phyloP scores from a whole-genome alignment of 1,284 basidiomycete species.

The Takashimella koratensis region DNA sequence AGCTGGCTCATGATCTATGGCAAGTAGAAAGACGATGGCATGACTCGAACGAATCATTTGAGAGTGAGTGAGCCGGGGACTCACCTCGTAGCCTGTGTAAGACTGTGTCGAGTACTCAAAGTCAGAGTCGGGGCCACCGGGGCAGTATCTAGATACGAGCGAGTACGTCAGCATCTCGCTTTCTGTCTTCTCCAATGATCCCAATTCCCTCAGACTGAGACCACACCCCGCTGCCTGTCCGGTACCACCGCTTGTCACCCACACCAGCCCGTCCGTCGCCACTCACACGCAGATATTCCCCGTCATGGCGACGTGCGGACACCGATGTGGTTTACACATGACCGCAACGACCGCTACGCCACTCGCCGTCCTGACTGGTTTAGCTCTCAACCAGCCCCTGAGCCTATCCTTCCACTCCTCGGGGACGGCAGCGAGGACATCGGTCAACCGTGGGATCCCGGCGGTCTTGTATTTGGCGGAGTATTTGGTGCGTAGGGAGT shows the following conservation, averaged over 20 bases:
- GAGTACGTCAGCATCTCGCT: not conserved
- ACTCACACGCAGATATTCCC: conserved; percentile 98
- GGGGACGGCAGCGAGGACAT: conserved; percentile 97
- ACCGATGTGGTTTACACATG: conserved; percentile 99
- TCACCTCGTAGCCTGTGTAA: conserved; percentile 84
- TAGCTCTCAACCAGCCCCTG: conserved; percentile 83
- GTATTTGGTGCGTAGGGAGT: conserved; percentile 78
- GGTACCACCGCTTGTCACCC: too few relatives aligned
- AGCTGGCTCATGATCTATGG: too few relatives aligned
- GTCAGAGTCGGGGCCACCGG: conserved; percentile 97
- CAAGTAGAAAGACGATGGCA: too few relatives aligned
- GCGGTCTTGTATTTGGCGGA: conserved; percentile 85
- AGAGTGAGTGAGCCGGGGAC: conserved; percentile 3
- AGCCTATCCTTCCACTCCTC: conserved; percentile 93
- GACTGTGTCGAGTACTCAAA: conserved; percentile 99
- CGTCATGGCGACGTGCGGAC: conserved; percentile 99
- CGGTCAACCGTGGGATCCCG: conserved; percentile 87
- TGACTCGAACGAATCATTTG: too few relatives aligned
- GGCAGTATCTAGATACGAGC: conserved; percentile 72
- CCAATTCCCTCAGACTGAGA: not conserved
- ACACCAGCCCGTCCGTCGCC: too few relatives aligned
- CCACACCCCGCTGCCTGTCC: not conserved
- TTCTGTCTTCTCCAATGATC: conserved; percentile 7
- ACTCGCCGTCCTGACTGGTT: conserved; percentile 95
- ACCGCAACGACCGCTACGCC: conserved; percentile 98